phyloP scores from a whole-genome alignment of 176 grass and related monocot genomes.

The Oropetium thomaeum region DNA sequence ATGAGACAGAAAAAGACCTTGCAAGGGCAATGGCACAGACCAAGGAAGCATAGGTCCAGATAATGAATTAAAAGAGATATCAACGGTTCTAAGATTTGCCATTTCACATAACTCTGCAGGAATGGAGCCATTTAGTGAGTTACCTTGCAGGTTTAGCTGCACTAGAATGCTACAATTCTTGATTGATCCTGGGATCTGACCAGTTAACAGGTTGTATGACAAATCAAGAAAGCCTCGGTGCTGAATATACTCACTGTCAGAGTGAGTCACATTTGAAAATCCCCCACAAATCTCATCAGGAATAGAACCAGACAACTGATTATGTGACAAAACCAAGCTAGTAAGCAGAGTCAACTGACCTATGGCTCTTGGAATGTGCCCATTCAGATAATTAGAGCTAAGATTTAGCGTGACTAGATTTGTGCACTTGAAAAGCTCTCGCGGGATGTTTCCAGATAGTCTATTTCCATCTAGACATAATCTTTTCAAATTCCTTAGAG shows the following conservation, averaged over 20 bases:
- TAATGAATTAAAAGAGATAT: slow-evolving; percentile 77
- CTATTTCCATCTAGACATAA: slow-evolving; percentile 60
- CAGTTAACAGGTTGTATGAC: slow-evolving; percentile 62
- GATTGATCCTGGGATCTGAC: slow-evolving; percentile 54
- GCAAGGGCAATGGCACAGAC: slow-evolving; percentile 39
- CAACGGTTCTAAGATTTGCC: slow-evolving; percentile 47
- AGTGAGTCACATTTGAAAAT: slow-evolving; percentile 39
- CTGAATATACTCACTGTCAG: slow-evolving; percentile 60
- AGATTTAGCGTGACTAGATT: slow-evolving; percentile 71
- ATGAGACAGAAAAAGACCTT: slow-evolving; percentile 73
- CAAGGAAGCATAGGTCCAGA: slow-evolving; percentile 49
- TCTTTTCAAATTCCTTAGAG: slow-evolving; percentile 52
- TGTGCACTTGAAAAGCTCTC: slow-evolving; percentile 69
- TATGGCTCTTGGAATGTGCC: slow-evolving; percentile 52
- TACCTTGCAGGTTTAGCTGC: slow-evolving; percentile 61
- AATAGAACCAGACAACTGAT: slow-evolving; percentile 64
- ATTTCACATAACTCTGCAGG: slow-evolving; percentile 71
- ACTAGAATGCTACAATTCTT: slow-evolving; percentile 57
- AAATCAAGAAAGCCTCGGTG: slow-evolving; percentile 65
- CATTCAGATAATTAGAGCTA: slow-evolving; percentile 57
- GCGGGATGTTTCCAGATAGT: slow-evolving; percentile 69
- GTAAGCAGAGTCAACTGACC: slow-evolving; percentile 61
- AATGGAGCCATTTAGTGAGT: slow-evolving; percentile 60
- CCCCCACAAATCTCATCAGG: slow-evolving; percentile 64
- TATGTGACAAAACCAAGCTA: slow-evolving; percentile 69